Percentiles rank a stretch among this genome's conserved stretches.
Conservation (phyloP, 306 rosid genomes). For the Quercus bicolor region DNA sequence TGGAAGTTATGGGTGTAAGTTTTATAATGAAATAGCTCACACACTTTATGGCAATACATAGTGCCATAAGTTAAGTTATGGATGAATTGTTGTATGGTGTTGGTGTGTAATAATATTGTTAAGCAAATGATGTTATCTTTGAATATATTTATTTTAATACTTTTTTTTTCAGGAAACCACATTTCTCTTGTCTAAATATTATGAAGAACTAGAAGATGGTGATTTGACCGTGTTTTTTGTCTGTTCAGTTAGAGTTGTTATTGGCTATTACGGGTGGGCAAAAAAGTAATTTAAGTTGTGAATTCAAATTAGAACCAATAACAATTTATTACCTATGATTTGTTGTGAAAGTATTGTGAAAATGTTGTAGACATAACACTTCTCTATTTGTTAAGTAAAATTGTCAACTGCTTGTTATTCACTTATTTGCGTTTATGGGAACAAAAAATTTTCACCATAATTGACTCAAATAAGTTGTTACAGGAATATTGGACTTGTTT, state of each 20-base stretch:
- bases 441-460: neutral
- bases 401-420: neutral
- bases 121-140: neutral
- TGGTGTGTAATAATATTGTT: neutral
- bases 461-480: neutral
- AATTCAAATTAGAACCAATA: no score
- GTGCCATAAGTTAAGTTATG: neutral
- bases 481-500: neutral
- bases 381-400: neutral
- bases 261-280: no score
- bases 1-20: neutral
- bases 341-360: no score
- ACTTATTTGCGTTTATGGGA: neutral
- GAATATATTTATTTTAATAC: neutral
- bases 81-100: neutral
- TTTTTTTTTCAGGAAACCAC: neutral
- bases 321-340: no score
- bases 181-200: conserved; percentile 12
- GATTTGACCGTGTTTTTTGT: neutral
- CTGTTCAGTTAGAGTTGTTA: neutral
- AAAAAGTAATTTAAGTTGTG: no score
- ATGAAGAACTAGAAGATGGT: neutral
- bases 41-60: neutral
- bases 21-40: neutral
- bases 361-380: no score